Evolutionary conservation across 306 rosid species (phyloP).

Genomic region (Mimosa pudica): DNA sequence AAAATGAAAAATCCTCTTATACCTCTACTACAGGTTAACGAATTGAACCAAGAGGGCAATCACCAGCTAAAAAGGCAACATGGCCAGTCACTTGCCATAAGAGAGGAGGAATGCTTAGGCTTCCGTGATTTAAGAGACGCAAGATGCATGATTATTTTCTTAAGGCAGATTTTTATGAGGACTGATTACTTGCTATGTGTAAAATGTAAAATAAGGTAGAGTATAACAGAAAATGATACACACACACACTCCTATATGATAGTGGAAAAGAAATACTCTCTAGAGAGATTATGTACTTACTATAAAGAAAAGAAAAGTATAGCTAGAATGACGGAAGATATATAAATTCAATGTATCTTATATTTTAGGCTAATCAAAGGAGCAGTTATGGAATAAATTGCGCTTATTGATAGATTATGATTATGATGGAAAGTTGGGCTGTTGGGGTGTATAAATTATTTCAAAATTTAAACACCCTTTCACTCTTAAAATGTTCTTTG

Average conservation of each 20-base stretch:
- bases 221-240: background rate
- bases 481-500: background rate
- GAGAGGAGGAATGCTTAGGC: background rate
- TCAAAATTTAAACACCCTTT: too few species aligned
- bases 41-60: background rate
- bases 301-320: too few species aligned
- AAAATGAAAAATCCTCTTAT: background rate
- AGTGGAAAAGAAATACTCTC: background rate
- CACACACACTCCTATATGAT: background rate
- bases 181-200: background rate
- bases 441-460: too few species aligned
- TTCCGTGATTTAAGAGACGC: background rate
- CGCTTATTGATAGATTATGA: background rate
- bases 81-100: too few species aligned
- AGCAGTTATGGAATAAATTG: background rate
- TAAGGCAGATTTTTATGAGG: background rate
- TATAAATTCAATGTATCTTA: background rate
- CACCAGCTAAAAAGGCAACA: too few species aligned
- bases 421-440: background rate
- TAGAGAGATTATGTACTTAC: too few species aligned
- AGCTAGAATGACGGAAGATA: background rate
- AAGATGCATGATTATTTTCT: background rate
- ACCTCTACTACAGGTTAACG: background rate
- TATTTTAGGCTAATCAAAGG: background rate
- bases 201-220: background rate